phyloP scores from a whole-genome alignment of 805 yeast species.

The Teunomyces stri region DNA sequence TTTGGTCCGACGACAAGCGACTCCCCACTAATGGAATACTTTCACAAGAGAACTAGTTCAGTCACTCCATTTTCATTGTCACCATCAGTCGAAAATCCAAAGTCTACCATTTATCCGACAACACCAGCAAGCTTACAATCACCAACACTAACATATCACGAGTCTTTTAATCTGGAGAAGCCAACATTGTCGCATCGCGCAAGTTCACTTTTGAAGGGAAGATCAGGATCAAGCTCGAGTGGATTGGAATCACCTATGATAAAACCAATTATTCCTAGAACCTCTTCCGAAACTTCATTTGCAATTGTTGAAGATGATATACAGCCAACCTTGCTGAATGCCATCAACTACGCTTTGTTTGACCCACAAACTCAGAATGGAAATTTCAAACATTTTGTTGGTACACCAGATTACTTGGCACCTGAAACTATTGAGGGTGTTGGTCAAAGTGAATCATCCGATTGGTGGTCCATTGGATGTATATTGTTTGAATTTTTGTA shows the following conservation, averaged over 20 bases:
- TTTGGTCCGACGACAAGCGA: constrained; percentile 13
- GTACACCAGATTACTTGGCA: constrained; percentile 96
- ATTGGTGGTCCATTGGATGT: constrained; percentile 99
- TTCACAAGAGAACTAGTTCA: constrained; percentile 37
- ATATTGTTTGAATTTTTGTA: constrained; percentile 86
- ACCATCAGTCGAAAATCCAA: constrained; percentile 33
- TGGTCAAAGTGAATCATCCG: constrained; percentile 81
- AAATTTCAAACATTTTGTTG: constrained; percentile 67
- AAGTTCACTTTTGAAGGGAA: constrained; percentile 8
- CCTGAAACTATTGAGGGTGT: constrained; percentile 91
- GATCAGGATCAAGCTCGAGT: constrained; percentile 39
- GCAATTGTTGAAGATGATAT: constrained; percentile 52
- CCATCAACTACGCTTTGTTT: constrained; percentile 56
- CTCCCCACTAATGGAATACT: constrained; percentile 23
- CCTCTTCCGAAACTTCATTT: constrained; percentile 58
- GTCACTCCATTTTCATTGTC: constrained; percentile 46
- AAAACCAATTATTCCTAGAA: constrained; percentile 46
- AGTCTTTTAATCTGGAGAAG: constrained; percentile 8
- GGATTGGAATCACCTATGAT: constrained; percentile 48
- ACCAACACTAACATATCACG: constrained; percentile 14
- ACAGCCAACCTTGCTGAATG: constrained; percentile 25
- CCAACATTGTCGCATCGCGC: constrained; percentile 8
- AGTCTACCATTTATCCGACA: constrained; percentile 8
- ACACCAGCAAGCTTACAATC: constrained; percentile 11
- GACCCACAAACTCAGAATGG: constrained; percentile 61